Percentiles rank a stretch among this genome's conserved stretches.
Evolutionary conservation across 2,329 filamentous ascomycete species (phyloP).

Genomic region (Penicillium digitatum): DNA sequence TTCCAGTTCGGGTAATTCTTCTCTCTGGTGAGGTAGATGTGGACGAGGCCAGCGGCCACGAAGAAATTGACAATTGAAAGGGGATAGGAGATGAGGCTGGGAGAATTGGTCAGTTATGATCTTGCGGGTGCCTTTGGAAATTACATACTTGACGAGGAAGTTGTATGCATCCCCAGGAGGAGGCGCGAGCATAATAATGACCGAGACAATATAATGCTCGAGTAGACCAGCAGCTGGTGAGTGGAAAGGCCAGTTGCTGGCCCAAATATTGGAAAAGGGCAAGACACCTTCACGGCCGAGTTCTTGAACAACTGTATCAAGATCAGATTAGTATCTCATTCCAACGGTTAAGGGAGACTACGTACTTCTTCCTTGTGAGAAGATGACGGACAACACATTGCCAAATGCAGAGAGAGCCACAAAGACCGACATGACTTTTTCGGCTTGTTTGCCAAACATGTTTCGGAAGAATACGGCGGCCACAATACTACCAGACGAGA

Average conservation of each 20-base stretch:
- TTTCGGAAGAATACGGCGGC: slow-evolving; percentile 58
- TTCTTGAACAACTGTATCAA: slow-evolving; percentile 46
- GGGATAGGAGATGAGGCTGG: slow-evolving; percentile 39
- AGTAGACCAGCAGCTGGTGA: slow-evolving; percentile 58
- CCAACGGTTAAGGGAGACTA: background rate
- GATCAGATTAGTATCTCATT: slow-evolving; percentile 2
- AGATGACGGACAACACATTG: slow-evolving; percentile 56
- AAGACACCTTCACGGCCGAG: slow-evolving; percentile 66
- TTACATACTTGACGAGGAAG: slow-evolving; percentile 49
- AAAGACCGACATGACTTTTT: slow-evolving; percentile 57
- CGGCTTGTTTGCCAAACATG: slow-evolving; percentile 54
- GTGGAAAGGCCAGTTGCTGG: slow-evolving; percentile 64
- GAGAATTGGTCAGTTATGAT: background rate
- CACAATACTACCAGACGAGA: slow-evolving; percentile 51
- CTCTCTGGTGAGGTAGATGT: slow-evolving; percentile 44
- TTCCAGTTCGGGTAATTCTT: slow-evolving; percentile 45
- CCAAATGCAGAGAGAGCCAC: slow-evolving; percentile 60
- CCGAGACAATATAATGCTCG: slow-evolving; percentile 62
- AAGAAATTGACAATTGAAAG: slow-evolving; percentile 50
- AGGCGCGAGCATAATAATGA: slow-evolving; percentile 62
- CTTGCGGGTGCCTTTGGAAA: background rate
- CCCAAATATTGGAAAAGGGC: slow-evolving; percentile 64
- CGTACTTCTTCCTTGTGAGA: slow-evolving; percentile 45
- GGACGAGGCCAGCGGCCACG: slow-evolving; percentile 48
- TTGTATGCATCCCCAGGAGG: slow-evolving; percentile 66